A percentile compares a stretch with the other conserved stretches of the same genome.
Evolutionary conservation across 1,139 yeast species (phyloP).

Genomic region (Suhomyces chickasaworum): DNA sequence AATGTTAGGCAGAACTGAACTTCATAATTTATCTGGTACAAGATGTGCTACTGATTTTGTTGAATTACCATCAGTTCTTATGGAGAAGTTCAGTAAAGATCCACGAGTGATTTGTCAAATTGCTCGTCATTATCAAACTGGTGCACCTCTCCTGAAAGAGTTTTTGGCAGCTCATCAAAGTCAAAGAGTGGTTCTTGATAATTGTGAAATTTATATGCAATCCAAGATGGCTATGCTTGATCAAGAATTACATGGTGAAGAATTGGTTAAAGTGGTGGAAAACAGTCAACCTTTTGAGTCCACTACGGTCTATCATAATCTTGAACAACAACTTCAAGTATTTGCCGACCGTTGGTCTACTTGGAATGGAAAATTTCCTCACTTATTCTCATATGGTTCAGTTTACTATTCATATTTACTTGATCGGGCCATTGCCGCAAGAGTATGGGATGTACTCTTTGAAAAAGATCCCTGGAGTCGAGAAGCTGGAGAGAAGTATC

Average conservation of each 20-base stretch:
- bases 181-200: conserved; percentile 56
- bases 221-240: conserved; percentile 88
- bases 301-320: conserved; percentile 60
- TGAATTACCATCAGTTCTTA: conserved; percentile 89
- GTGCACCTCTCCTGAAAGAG: conserved; percentile 56
- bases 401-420: conserved; percentile 89
- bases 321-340: conserved; percentile 58
- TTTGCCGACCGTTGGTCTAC: conserved; percentile 67
- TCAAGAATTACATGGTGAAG: conserved; percentile 64
- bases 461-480: conserved; percentile 67
- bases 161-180: conserved; percentile 53
- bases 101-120: conserved; percentile 71
- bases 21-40: conserved; percentile 93
- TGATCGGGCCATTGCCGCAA: conserved; percentile 90
- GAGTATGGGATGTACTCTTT: conserved; percentile 79
- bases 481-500: conserved; percentile 74
- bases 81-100: conserved; percentile 91
- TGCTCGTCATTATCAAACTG: conserved; percentile 75
- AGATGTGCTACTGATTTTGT: conserved; percentile 96
- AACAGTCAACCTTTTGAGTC: conserved; percentile 37
- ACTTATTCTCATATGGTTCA: conserved; percentile 90
- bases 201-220: conserved; percentile 83
- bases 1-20: conserved; percentile 86
- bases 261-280: conserved; percentile 36
- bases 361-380: conserved; percentile 96